Evolutionary conservation across 352 stramenopile genomes (phyloP).

Genomic region (Blastocystis sp.): DNA sequence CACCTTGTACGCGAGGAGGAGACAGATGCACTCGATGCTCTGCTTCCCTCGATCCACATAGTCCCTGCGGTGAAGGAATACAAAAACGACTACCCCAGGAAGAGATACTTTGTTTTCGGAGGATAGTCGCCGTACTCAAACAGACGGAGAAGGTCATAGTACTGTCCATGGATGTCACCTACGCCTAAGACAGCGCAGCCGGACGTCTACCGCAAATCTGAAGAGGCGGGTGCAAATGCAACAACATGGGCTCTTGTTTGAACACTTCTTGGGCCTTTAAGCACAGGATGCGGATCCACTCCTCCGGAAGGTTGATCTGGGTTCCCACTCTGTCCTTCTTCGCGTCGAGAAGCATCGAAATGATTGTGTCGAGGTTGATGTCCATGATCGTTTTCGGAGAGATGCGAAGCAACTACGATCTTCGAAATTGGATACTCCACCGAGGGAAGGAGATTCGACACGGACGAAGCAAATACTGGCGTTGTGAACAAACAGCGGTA

Average conservation of each 20-base stretch:
- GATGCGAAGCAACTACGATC: background rate
- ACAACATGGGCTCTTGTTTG: slow-evolving; percentile 93
- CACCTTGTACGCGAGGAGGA: slow-evolving; percentile 96
- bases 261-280: slow-evolving; percentile 92
- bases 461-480: background rate
- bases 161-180: slow-evolving; percentile 91
- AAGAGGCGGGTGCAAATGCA: slow-evolving; percentile 96
- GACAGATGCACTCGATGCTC: slow-evolving; percentile 93
- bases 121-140: slow-evolving; percentile 91
- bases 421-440: background rate
- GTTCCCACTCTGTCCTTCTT: slow-evolving; percentile 80
- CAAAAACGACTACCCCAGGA: slow-evolving; percentile 82
- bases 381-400: slow-evolving; percentile 22
- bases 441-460: background rate
- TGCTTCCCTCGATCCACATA: slow-evolving; percentile 91
- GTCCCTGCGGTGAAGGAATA: slow-evolving; percentile 74
- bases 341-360: slow-evolving; percentile 78
- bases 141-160: slow-evolving; percentile 92
- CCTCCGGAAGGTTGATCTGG: slow-evolving; percentile 78
- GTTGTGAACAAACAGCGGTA: slow-evolving; percentile 33
- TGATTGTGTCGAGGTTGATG: slow-evolving; percentile 76
- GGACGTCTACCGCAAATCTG: slow-evolving; percentile 85
- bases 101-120: slow-evolving; percentile 91
- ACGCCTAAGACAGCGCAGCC: slow-evolving; percentile 16
- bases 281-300: slow-evolving; percentile 93